Conservation (phyloP, 2,329 filamentous ascomycete genomes). For the Cladosporium colombiae region DNA sequence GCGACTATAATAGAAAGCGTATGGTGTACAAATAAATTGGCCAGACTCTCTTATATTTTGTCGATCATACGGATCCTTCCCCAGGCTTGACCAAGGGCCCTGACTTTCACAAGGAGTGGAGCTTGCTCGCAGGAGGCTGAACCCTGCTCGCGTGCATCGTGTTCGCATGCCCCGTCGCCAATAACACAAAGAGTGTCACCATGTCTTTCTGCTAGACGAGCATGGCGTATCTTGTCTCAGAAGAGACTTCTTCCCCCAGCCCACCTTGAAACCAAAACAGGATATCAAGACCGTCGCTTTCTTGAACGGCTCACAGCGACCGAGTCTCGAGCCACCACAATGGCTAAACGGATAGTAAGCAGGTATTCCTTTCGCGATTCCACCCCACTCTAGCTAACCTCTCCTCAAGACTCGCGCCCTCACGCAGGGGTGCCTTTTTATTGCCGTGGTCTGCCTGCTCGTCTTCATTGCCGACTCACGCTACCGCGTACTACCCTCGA, state of each 20-base stretch:
- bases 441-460: slow-evolving; percentile 64
- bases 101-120: slow-evolving; percentile 3
- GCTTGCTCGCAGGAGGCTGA: not conserved
- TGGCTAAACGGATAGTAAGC: slow-evolving; percentile 20
- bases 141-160: slow-evolving; percentile 7
- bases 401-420: slow-evolving; percentile 57
- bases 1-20: not conserved
- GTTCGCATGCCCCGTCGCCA: not conserved
- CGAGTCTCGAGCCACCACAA: not conserved
- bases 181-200: not conserved
- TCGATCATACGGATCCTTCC: slow-evolving; percentile 10
- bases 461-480: slow-evolving; percentile 84
- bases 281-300: not conserved
- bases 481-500: slow-evolving; percentile 80
- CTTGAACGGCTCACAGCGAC: not conserved
- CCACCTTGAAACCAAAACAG: not conserved
- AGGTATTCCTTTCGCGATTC: not conserved
- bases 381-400: not conserved
- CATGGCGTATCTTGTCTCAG: slow-evolving; percentile 6
- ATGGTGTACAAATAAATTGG: slow-evolving; percentile 4
- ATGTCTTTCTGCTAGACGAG: not conserved
- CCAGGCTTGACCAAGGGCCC: not conserved
- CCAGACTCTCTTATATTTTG: slow-evolving; percentile 3
- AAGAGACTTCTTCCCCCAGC: not conserved
- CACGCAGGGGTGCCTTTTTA: slow-evolving; percentile 70